Evolutionary conservation across 768 basidiomycete species (phyloP).

Genomic region (Suillus bovinus): DNA sequence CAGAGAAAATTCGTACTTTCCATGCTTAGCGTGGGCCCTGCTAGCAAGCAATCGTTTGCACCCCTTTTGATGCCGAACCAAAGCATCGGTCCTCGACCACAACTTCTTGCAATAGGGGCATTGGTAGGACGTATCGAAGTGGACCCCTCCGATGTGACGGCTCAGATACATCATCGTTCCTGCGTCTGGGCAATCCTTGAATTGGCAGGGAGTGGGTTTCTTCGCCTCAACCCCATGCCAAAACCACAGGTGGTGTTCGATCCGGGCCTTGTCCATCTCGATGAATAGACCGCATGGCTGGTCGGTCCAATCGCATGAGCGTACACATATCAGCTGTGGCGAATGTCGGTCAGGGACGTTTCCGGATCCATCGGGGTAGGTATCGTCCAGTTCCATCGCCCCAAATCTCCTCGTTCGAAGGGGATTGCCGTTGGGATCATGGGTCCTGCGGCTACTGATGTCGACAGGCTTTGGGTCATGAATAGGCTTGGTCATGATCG

Average conservation of each 20-base stretch:
- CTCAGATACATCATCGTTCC: no score
- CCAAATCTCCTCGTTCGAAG: neutral
- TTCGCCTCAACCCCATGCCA: neutral
- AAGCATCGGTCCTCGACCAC: neutral
- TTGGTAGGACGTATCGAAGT: neutral
- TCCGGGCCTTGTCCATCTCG: neutral
- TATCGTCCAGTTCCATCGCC: neutral
- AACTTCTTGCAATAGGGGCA: neutral
- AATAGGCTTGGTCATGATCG: neutral
- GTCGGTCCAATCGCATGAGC: neutral
- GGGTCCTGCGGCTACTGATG: neutral
- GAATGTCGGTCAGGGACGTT: no score
- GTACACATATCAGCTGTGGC: neutral
- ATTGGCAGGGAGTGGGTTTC: neutral
- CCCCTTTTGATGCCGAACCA: neutral
- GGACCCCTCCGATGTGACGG: neutral
- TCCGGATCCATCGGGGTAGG: neutral
- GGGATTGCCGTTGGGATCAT: neutral
- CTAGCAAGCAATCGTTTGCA: neutral
- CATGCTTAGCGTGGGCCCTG: neutral
- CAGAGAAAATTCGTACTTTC: no score
- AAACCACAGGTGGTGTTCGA: neutral
- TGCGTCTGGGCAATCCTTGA: neutral
- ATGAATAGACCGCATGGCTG: neutral
- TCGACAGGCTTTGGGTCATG: neutral